Evolutionary conservation across 2,329 filamentous ascomycete genomes (phyloP), one percentile per base, ranked within the genome.

Genomic region (Chaetomiaceae sp.): DNA sequence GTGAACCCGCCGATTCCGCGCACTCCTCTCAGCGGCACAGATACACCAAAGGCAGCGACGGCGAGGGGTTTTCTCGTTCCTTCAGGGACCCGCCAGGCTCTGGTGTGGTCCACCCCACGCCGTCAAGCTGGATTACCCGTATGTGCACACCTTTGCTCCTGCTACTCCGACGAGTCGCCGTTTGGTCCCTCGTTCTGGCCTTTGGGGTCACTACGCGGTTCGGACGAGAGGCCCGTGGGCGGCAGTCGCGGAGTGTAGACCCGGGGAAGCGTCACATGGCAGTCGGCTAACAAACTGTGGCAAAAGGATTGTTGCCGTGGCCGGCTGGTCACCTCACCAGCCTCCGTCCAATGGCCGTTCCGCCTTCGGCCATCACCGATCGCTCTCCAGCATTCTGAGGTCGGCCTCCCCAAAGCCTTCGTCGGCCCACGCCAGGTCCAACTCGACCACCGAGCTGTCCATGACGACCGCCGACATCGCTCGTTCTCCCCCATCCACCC

Each of bases 331-430:
- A 29, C 48, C 61, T 40, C 60, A 63, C 44, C 59, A 60, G 49
- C 42, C 56, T 39, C 39, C 56, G 11, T 44, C 59, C 11, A 57
- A 31, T 40, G 53, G 53, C 22, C 61, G 61, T n/a, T 38, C 56
- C 4, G 39, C 50, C 37, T 67, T 77, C 44, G 75, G 76, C 53
- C 79, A 82, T 61, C 69, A 80, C 53, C 72, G 78, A 57, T 79
- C 79, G 38, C 69, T 80, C 14, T 81, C 80, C 14, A 78, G 74
- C 54, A 75, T 80, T 56, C 74, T 68, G 6, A 71, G 71, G 31
- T 75, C 79, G 31, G 68, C 72, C 22, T 69, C 70, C 54, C 71
- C 72, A 17, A 71, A 72, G 55, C 69, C 72, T 2, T 65, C 69
- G 6, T 71, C 69, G 6, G 62, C 69, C 7, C 69, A 70, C 9